Percentiles rank a stretch among this genome's conserved stretches.
Evolutionary conservation across 2,329 filamentous ascomycete species (phyloP).

Genomic region (Thermoascus crustaceus): DNA sequence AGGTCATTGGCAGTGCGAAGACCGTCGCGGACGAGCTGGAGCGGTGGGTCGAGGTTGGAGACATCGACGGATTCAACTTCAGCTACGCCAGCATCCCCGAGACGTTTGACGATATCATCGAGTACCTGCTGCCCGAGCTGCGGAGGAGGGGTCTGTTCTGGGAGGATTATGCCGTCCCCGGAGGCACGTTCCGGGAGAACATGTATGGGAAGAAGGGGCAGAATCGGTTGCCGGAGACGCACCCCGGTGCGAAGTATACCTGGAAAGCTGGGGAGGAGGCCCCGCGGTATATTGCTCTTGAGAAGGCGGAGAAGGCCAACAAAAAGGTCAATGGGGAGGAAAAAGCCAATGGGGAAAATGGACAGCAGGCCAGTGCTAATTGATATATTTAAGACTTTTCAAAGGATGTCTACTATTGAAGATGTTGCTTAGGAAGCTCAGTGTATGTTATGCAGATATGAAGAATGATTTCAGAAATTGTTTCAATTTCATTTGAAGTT

Average conservation of each 20-base stretch:
- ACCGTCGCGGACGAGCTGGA: slow-evolving; percentile 32
- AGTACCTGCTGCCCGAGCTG: slow-evolving; percentile 26
- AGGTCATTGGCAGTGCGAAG: slow-evolving; percentile 27
- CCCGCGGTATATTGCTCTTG: slow-evolving; percentile 20
- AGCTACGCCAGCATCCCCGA: slow-evolving; percentile 27
- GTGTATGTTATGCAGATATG: too few species aligned
- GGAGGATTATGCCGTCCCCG: slow-evolving; percentile 27
- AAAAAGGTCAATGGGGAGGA: slow-evolving; percentile 3
- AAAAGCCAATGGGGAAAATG: slow-evolving; percentile 1
- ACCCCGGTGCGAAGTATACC: slow-evolving; percentile 29
- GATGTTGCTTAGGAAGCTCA: too few species aligned
- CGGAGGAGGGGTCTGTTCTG: slow-evolving; percentile 30
- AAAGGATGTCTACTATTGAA: too few species aligned
- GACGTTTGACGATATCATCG: slow-evolving; percentile 29
- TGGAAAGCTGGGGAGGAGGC: slow-evolving; percentile 27
- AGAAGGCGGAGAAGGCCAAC: slow-evolving; percentile 2
- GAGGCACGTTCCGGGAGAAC: slow-evolving; percentile 34
- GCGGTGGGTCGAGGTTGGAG: slow-evolving; percentile 27
- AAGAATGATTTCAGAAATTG: too few species aligned
- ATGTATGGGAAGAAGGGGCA: slow-evolving; percentile 25
- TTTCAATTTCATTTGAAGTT: too few species aligned
- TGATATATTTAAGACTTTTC: too few species aligned
- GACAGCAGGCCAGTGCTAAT: too few species aligned
- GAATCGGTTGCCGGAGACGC: slow-evolving; percentile 18
- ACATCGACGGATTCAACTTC: slow-evolving; percentile 30